phyloP scores from a whole-genome alignment of 2,329 filamentous ascomycete species.

The Alternaria sp. region DNA sequence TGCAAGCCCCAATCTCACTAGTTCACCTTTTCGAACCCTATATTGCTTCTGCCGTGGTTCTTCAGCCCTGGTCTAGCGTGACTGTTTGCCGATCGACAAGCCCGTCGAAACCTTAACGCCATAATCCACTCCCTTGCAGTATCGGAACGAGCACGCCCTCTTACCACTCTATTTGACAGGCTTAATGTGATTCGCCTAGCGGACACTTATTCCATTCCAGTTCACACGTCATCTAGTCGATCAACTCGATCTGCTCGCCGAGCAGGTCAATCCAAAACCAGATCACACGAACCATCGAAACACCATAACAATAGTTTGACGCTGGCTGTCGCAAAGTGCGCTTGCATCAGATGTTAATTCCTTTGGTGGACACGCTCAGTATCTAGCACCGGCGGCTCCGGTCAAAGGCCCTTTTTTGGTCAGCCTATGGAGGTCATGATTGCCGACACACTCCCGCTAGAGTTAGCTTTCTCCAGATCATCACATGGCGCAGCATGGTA shows the following conservation, averaged over 20 bases:
- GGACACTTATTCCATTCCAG: neutral
- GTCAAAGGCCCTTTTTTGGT: neutral
- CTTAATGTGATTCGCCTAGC: neutral
- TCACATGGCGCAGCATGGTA: neutral
- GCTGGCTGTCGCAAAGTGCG: neutral
- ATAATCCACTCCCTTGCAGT: neutral
- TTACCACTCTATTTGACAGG: neutral
- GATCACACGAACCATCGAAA: neutral
- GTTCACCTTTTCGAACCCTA: neutral
- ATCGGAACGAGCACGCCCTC: neutral
- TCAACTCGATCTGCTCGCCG: neutral
- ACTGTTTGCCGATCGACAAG: neutral
- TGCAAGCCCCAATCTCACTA: neutral
- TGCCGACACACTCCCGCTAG: neutral
- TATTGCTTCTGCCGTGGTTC: slow-evolving; percentile 2
- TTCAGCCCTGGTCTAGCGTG: neutral
- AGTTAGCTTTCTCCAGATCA: neutral
- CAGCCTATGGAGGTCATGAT: neutral
- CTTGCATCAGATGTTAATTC: neutral
- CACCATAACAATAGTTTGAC: neutral
- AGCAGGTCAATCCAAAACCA: neutral
- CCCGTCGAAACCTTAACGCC: neutral
- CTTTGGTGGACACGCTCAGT: neutral
- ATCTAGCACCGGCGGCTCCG: neutral
- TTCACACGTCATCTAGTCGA: neutral